Percentiles rank a stretch among this genome's conserved stretches.
phyloP scores from a whole-genome alignment of 108 stramenopile genomes.

The Discostella pseudostelligera region DNA sequence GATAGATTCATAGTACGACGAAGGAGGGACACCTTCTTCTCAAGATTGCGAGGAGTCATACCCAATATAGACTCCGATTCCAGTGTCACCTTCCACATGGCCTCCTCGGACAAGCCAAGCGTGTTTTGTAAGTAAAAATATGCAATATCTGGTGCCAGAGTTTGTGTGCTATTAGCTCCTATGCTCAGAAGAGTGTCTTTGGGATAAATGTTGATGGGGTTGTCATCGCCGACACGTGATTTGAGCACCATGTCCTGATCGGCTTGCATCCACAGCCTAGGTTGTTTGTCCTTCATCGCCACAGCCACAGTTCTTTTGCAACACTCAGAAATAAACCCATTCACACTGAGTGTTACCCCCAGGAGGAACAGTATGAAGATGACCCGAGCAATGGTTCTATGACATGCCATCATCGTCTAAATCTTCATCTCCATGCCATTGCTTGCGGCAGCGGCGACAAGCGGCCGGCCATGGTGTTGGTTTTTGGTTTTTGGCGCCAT shows the following conservation, averaged over 20 bases:
- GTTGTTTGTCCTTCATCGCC: background rate
- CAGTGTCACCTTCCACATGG: constrained; percentile 79
- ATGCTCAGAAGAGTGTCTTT: constrained; percentile 14
- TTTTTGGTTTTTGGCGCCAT: too few species aligned
- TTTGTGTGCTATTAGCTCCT: constrained; percentile 18
- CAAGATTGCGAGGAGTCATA: constrained; percentile 65
- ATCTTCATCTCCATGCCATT: background rate
- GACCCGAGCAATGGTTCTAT: background rate
- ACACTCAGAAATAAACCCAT: constrained; percentile 7
- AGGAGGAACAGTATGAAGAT: constrained; percentile 4
- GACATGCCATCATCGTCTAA: too few species aligned
- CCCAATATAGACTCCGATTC: constrained; percentile 67
- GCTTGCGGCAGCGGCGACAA: too few species aligned
- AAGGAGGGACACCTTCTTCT: constrained; percentile 61
- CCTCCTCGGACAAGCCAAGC: constrained; percentile 71
- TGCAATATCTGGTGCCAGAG: constrained; percentile 54
- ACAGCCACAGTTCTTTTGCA: too few species aligned
- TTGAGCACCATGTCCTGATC: background rate
- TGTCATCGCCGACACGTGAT: background rate
- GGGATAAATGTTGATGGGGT: constrained; percentile 15
- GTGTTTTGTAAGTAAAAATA: constrained; percentile 81
- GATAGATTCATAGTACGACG: constrained; percentile 57
- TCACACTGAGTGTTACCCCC: background rate
- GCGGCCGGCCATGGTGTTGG: too few species aligned
- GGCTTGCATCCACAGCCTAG: background rate